Base-by-base conservation (phyloP, 306 rosid species). In the Vigna mungo region DNA sequence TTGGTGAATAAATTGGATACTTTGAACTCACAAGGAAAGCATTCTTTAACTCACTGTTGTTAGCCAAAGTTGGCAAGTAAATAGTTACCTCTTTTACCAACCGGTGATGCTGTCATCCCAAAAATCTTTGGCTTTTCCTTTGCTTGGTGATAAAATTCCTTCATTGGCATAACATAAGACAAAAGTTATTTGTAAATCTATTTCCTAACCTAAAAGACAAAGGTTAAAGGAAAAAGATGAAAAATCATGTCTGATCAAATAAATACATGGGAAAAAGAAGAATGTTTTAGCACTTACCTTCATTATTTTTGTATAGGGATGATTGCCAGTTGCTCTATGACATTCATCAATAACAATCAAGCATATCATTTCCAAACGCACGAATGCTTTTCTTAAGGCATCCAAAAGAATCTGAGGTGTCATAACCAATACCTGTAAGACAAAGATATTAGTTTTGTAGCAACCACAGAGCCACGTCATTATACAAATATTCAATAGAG, bases 51-150 rank as follows among this genome's bases (percentile, higher is more conserved):
- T 52, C 18, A 8, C 46, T 36, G 58, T 69, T 56, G 48, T 13
- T 27, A n/a, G 69, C 52, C 30, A 56, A 78, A 78, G 68, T 56
- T 65, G 11, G 76, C 71, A 30, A 58, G 39, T 32, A 76, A 64
- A 75, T 23, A 25, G 51, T 70, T 87, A 89, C 98, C 98, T 88
- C 84, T 90, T 72, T 87, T 87, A 63, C 87, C 86, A 56, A 95
- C 89, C n/a, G 97, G 96, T 6, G 97, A 95, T 49, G 98, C 92
- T 4, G 96, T 95, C 95, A 92, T 92, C 77, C 96, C 97, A 67
- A 95, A 92, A 80, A 92, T 84, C 87, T 83, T 92, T 66, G 98
- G 98, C 88, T 90, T 95, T 56, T 82, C 84, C 76, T 70, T 72
- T 75, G 89, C 88, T 82, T 72, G 88, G 89, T 90, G 90, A 83